Evolutionary conservation across 2,329 filamentous ascomycete species (phyloP).

Genomic region (Ophiognomonia clavigignenti-juglandacearum): DNA sequence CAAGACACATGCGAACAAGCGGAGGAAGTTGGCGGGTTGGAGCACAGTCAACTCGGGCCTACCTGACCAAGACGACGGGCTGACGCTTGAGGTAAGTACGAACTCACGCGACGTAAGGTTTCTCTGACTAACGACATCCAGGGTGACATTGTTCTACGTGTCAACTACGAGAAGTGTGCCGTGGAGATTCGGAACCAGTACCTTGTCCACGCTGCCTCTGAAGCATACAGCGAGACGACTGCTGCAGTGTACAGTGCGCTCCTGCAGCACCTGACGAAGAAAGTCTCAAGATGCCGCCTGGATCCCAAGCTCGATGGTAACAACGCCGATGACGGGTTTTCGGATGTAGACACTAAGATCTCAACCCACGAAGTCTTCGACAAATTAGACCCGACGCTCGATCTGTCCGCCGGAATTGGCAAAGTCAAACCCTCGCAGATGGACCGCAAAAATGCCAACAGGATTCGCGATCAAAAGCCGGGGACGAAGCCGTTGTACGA

Average conservation of each 20-base stretch:
- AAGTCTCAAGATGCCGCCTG: constrained; percentile 61
- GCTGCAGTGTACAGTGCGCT: constrained; percentile 73
- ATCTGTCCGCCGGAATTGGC: constrained; percentile 54
- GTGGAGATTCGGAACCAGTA: constrained; percentile 77
- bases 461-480: constrained; percentile 30
- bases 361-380: constrained; percentile 54
- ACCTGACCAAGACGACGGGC: constrained; percentile 32
- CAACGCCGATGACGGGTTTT: constrained; percentile 29
- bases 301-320: constrained; percentile 45
- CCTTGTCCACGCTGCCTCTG: constrained; percentile 67
- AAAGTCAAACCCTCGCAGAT: constrained; percentile 44
- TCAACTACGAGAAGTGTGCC: constrained; percentile 81
- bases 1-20: constrained; percentile 12
- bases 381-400: constrained; percentile 45
- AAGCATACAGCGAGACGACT: constrained; percentile 67
- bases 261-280: constrained; percentile 64
- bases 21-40: constrained; percentile 14
- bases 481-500: constrained; percentile 19
- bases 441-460: constrained; percentile 43
- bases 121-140: constrained; percentile 5
- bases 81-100: constrained; percentile 43
- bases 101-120: background rate
- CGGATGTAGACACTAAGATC: constrained; percentile 29
- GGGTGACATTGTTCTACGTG: constrained; percentile 61
- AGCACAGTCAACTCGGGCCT: constrained; percentile 31